Evolutionary conservation across 1,139 yeast genomes (phyloP).

Genomic region (Yamadazyma atlantica): DNA sequence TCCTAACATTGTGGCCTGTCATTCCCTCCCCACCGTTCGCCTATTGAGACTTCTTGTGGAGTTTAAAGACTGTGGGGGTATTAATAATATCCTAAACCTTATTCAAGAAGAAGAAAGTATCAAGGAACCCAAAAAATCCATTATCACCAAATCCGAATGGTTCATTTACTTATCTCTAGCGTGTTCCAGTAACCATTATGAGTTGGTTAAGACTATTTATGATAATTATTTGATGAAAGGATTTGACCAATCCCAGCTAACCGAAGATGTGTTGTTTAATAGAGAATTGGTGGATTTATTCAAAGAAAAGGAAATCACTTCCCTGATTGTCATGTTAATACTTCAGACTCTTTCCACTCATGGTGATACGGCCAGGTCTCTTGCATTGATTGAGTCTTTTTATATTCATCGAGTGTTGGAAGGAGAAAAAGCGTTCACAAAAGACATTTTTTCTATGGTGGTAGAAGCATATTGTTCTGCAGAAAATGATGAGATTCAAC

Average conservation of each 20-base stretch:
- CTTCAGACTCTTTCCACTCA: slow-evolving; percentile 32
- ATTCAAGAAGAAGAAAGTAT: slow-evolving; percentile 6
- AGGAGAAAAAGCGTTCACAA: slow-evolving; percentile 35
- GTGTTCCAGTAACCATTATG: slow-evolving; percentile 24
- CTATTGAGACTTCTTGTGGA: slow-evolving; percentile 15
- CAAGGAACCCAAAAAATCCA: slow-evolving; percentile 2
- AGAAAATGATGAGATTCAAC: slow-evolving; percentile 3
- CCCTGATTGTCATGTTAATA: slow-evolving; percentile 17
- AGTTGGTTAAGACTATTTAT: slow-evolving; percentile 29
- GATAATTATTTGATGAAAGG: slow-evolving; percentile 31
- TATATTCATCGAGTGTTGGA: slow-evolving; percentile 29
- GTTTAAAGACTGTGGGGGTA: slow-evolving; percentile 20
- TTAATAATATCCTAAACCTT: slow-evolving; percentile 17
- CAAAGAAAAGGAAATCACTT: slow-evolving; percentile 7
- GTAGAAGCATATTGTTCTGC: slow-evolving; percentile 38
- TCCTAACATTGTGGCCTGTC: slow-evolving; percentile 1
- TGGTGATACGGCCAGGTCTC: slow-evolving; percentile 40
- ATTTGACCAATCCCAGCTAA: slow-evolving; percentile 20
- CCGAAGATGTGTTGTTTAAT: slow-evolving; percentile 22
- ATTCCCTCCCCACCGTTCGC: slow-evolving; percentile 17
- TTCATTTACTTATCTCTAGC: slow-evolving; percentile 23
- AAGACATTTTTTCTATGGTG: slow-evolving; percentile 32
- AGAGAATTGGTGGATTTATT: slow-evolving; percentile 10
- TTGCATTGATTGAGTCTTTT: slow-evolving; percentile 38
- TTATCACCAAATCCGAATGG: slow-evolving; percentile 21